Conservation (phyloP, 345 rosid species). For the Lumnitzera littorea region DNA sequence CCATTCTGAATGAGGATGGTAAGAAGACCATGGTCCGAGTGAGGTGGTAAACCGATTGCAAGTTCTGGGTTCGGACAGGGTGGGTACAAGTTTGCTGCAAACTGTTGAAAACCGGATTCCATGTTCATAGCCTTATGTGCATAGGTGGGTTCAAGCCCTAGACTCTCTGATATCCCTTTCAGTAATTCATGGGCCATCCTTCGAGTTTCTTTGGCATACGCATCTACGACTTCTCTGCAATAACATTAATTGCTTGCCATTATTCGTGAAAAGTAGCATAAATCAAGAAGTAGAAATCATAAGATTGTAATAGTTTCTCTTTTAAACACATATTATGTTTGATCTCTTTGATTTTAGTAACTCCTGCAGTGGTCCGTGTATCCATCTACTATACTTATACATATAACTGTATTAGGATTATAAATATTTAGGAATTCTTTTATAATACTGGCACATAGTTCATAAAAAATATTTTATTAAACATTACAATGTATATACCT, state of each 20-base stretch:
- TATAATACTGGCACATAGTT: too few relatives aligned
- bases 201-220: conserved; percentile 20
- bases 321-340: too few relatives aligned
- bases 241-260: neutral
- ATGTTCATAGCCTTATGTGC: conserved; percentile 20
- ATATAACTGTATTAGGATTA: too few relatives aligned
- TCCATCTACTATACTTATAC: too few relatives aligned
- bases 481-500: conserved; percentile 11
- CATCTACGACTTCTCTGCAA: conserved; percentile 19
- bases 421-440: too few relatives aligned
- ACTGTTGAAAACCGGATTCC: conserved; percentile 19
- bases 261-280: too few relatives aligned
- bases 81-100: conserved; percentile 30
- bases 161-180: conserved; percentile 34
- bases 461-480: too few relatives aligned
- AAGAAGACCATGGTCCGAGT: conserved; percentile 44
- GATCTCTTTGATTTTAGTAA: too few relatives aligned
- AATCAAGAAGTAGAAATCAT: too few relatives aligned
- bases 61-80: conserved; percentile 43
- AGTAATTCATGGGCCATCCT: conserved; percentile 23
- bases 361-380: too few relatives aligned
- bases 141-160: conserved; percentile 26
- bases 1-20: conserved; percentile 33
- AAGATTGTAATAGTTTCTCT: too few relatives aligned
- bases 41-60: conserved; percentile 45